Conservation (phyloP, 768 basidiomycete species). For the Lepiota subincarnata region DNA sequence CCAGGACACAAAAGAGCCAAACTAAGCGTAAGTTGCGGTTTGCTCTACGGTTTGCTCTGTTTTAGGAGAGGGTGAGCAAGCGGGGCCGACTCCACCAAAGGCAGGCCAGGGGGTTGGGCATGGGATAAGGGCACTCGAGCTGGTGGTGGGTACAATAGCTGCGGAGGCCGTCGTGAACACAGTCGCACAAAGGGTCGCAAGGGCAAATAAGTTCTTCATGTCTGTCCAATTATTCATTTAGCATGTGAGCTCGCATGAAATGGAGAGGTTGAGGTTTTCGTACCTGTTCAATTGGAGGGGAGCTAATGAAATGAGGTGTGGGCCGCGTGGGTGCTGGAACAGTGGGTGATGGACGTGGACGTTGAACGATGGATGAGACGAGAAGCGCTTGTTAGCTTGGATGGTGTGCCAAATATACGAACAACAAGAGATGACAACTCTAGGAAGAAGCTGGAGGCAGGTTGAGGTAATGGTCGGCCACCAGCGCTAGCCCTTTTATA, state of each 20-base stretch:
- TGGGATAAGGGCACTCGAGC: background rate
- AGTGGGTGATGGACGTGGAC: no score
- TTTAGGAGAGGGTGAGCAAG: background rate
- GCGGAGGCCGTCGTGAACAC: background rate
- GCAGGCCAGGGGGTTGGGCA: constrained; percentile 7
- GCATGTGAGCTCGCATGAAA: background rate
- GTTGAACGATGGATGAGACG: background rate
- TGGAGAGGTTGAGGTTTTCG: no score
- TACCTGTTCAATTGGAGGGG: no score
- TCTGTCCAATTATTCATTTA: background rate
- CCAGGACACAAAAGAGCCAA: no score
- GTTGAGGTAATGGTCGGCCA: no score
- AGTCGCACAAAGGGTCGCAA: background rate
- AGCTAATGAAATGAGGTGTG: background rate
- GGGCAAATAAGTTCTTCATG: constrained; percentile 4
- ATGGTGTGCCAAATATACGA: background rate
- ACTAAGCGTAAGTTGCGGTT: background rate
- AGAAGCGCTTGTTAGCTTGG: no score
- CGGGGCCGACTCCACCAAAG: constrained; percentile 3
- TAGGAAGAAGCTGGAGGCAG: background rate
- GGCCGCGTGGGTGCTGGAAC: background rate
- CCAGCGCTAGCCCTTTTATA: background rate
- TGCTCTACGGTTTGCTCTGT: background rate
- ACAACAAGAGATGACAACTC: background rate
- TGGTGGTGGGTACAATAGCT: background rate